phyloP scores from a whole-genome alignment of 1,284 basidiomycete genomes.

The Cryptococcus sp. region DNA sequence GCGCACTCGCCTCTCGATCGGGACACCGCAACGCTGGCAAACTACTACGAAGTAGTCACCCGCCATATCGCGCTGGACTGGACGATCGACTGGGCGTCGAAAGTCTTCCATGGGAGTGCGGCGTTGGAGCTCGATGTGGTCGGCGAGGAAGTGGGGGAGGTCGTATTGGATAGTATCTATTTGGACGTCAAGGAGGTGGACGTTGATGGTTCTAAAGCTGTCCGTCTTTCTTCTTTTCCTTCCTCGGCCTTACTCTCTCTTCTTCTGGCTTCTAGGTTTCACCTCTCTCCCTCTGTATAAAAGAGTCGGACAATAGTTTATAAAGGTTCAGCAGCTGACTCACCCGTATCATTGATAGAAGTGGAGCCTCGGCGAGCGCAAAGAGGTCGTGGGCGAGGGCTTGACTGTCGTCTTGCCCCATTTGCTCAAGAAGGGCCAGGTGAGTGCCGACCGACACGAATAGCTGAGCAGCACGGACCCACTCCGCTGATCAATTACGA shows the following conservation, averaged over 20 bases:
- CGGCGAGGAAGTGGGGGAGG: slow-evolving; percentile 65
- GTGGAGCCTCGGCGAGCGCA: slow-evolving; percentile 59
- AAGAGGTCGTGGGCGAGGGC: slow-evolving; percentile 52
- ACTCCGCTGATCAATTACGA: slow-evolving; percentile 58
- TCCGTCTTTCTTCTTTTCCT: slow-evolving; percentile 39
- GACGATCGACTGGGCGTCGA: slow-evolving; percentile 73
- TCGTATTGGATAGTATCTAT: slow-evolving; percentile 78
- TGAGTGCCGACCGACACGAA: slow-evolving; percentile 59
- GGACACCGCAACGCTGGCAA: slow-evolving; percentile 77
- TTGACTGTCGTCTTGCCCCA: slow-evolving; percentile 50
- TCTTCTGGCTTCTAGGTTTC: neutral
- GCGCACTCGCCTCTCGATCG: slow-evolving; percentile 27
- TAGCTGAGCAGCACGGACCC: too few relatives aligned
- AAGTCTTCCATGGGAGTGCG: slow-evolving; percentile 71
- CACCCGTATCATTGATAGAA: slow-evolving; percentile 50
- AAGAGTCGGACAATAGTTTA: too few relatives aligned
- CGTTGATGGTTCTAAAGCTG: slow-evolving; percentile 60
- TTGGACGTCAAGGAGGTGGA: slow-evolving; percentile 66
- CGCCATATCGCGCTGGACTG: slow-evolving; percentile 76
- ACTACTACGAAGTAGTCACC: slow-evolving; percentile 70
- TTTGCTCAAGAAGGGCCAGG: slow-evolving; percentile 28
- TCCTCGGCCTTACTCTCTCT: neutral
- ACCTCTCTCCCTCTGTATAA: too few relatives aligned
- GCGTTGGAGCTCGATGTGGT: slow-evolving; percentile 58
- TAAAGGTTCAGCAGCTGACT: neutral